Evolutionary conservation across 495 filamentous ascomycete genomes (phyloP), one percentile per base, ranked within the genome.

Genomic region (Lophiostoma macrostomum): DNA sequence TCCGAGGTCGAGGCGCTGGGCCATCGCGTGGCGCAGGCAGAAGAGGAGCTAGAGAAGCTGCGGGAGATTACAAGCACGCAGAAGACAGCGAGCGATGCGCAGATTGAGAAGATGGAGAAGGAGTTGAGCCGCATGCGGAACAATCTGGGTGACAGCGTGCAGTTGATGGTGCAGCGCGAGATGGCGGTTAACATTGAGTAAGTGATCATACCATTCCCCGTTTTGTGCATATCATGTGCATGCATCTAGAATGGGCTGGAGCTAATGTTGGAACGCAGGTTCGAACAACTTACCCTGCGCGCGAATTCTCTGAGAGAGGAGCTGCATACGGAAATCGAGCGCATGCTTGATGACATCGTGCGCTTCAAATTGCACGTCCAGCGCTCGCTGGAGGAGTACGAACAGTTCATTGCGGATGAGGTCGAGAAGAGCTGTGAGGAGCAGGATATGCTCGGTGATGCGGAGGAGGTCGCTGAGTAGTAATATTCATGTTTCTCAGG

Each of bases 101-200:
- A 96, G 68, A 95, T 96, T 63, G 93, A 98, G 72, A 89, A 90
- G 75, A 90, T 96, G 86, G 93, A 97, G 73, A 95, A 95, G 67
- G 91, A 98, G 69, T 73, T 98, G 23, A 86, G 87, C 34, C 90
- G 88, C 74, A 95, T 96, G 89, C 78, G 90, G 49, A 78, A 83
- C 2, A 83, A 84, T 20, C 75, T 96, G 42, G 83, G 77, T n/a
- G 91, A 96, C 67, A 87, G 82, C 34, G 87, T 96, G 49, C 88
- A 96, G 70, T 68, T 94, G 44, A 86, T 95, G 81, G 90, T 96
- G 67, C 91, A 96, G 70, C 79, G 88, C 43, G 90, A 96, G 74
- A 95, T 96, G 86, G 93, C 88, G 54, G 91, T 88, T 32, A 91
- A 91, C 56, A 90, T 97, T 62, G 91, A 96, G 84, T 91, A 73